These are phyloP conservation scores for Macrophomina phaseolina DNA, from an alignment of 2,329 filamentous ascomycete genomes.

Conservation along the genomic window DNA sequence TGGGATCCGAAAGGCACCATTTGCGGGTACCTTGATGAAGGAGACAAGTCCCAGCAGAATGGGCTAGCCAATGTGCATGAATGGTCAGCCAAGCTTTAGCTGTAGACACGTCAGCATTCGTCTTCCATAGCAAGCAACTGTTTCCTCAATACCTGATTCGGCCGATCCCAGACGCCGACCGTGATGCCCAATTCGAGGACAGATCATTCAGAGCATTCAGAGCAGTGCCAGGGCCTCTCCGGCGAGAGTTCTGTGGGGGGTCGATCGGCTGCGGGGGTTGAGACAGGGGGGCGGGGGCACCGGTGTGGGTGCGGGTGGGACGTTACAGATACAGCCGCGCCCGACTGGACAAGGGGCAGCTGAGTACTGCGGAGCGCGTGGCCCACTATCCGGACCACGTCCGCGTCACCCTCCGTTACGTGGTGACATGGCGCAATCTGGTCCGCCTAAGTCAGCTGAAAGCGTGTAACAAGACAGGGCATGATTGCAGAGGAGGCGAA, in stretches of 20 bases:
- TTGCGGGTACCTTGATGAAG: conserved; percentile 54
- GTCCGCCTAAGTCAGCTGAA: background rate
- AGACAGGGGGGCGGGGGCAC: background rate
- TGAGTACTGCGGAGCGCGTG: conserved; percentile 1
- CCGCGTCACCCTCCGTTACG: background rate
- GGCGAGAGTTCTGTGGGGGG: background rate
- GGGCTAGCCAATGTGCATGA: conserved; percentile 42
- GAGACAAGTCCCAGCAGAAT: conserved; percentile 49
- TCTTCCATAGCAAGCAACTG: background rate
- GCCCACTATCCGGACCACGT: conserved; percentile 15
- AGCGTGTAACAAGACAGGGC: background rate
- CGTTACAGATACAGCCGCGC: no score
- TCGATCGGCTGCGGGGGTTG: background rate
- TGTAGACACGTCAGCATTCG: background rate
- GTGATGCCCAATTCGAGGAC: background rate
- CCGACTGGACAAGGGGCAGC: no score
- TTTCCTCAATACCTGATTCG: no score
- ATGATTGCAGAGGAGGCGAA: background rate
- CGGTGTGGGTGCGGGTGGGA: no score
- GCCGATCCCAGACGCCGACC: background rate
- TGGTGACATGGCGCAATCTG: background rate
- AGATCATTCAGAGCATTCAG: background rate
- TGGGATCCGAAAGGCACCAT: conserved; percentile 53
- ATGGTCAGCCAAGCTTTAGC: conserved; percentile 18
- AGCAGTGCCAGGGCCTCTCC: background rate